Base-by-base conservation (phyloP, 192 early-diverging fungal species). In the Backusella psychrophila region DNA sequence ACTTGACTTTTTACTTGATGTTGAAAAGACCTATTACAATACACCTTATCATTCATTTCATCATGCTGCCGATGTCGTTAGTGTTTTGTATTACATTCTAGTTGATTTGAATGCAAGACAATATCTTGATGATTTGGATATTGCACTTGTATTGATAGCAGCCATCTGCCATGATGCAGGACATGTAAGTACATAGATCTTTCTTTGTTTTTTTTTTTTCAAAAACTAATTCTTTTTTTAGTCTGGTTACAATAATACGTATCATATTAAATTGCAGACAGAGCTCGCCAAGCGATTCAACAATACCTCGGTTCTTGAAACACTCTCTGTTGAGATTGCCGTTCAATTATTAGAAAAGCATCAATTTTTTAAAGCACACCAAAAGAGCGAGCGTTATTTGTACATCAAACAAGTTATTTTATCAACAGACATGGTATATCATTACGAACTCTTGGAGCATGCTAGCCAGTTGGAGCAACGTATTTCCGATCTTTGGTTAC, bases 31-130 rank as follows among this genome's bases (percentile, higher is more conserved):
- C 21, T 97, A 97, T 80, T 81, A 85, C n/a, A 76, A 88, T 14
- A 93, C 91, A 41, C 93, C 92, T 6, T 97, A 97, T 74, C 96
- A 97, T 81, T 94, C 93, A 8, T 97, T 96, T 76, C 92, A 92
- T 78, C 96, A 97, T 75, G 95, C 94, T 19, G 88, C 93, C 3
- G 96, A 97, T 84, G 94, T 97, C 5, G 89, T 91, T 1, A 90
- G 90, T 56, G 91, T 95, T 75, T 85, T 96, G 8, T 94, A 90
- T 79, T 93, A 93, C 71, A 89, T 93, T 72, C 82, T 96, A 14
- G 82, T 79, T n/a, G 89, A 95, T 66, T 82, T 96, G 81, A 87
- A 87, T 33, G 88, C 91, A 0, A 81, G 84, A 1, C 85, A 90
- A 19, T 92, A 93, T 68, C 77, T 95, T 7, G 87, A 88, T 15